These are phyloP conservation scores for Calonectria multiphialidica DNA, from an alignment of 2,329 filamentous ascomycete species.

Conservation along the genomic window DNA sequence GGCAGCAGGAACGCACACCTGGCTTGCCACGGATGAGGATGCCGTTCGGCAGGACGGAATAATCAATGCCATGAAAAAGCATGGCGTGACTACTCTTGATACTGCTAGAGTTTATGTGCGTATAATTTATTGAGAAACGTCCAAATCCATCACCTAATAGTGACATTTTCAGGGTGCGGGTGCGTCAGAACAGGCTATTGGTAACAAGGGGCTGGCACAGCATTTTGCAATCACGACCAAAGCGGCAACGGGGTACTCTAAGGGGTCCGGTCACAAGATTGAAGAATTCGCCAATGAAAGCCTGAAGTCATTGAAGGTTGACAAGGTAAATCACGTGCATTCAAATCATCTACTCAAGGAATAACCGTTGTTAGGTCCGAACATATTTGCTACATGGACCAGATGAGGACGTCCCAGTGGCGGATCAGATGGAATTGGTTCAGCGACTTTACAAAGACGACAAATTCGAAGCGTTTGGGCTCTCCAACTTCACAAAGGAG, in stretches of 20 bases:
- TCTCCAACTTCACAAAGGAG: constrained; percentile 8
- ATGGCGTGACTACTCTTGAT: neutral
- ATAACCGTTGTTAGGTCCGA: neutral
- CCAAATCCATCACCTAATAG: neutral
- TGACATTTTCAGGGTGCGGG: neutral
- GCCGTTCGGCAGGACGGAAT: neutral
- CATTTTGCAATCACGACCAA: constrained; percentile 3
- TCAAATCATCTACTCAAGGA: neutral
- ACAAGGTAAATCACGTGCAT: neutral
- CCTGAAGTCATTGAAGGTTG: neutral
- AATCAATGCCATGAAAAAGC: neutral
- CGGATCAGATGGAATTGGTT: constrained; percentile 1
- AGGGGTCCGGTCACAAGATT: neutral
- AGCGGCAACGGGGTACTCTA: neutral
- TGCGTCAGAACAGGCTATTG: neutral
- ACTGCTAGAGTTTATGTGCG: constrained; percentile 8
- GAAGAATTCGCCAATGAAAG: neutral
- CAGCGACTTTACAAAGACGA: neutral
- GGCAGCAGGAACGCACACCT: constrained; percentile 3
- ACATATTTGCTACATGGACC: constrained; percentile 2
- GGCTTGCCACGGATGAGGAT: neutral
- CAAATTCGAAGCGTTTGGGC: neutral
- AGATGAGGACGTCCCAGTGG: neutral
- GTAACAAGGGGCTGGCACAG: neutral
- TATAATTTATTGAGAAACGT: neutral